Base-by-base conservation (phyloP, 768 basidiomycete genomes). In the Neoboletus brunneissimus region DNA sequence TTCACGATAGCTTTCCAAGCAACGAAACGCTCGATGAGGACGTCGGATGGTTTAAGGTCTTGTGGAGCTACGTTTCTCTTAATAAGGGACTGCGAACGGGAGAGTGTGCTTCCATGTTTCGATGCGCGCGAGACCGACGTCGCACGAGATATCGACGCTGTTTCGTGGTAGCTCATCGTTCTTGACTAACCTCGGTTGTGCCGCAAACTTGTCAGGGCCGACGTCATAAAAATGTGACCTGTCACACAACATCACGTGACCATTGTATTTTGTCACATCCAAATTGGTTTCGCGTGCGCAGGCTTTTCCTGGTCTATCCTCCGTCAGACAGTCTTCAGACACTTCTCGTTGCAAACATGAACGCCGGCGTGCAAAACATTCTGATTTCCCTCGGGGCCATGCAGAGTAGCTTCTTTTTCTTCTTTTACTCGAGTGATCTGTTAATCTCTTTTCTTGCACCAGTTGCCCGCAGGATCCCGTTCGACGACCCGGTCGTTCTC, bases 1-100 rank as follows among this genome's bases (percentile, higher is more conserved):
- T 95, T 96, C 48, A 96, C 92, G 65, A 98, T 96, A 50, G 85
- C 88, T 76, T 97, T 98, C 95, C 95, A 98, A 0, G 91, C 89
- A 9, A 88, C 81, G 67, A 94, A 94, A 29, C 91, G 87, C 72
- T 98, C 96, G 62, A 98, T 97, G 71, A 99, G 89, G 67, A 99
- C 84, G 73, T 99, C 96, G 11, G 91, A 92, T 0, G 95, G 95
- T 49, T 87, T 84, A 45, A 98, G 82, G 75, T 96, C 94, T 62
- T 93, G 86, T 0, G 91, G 86, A 4, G 91, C 87, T 57, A 92
- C 88, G 72, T 91, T 95, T 78, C 93, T 95, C 81, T 92, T 92
- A 79, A 98, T 93, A 66, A 98, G 84, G 4, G 87, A 88, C 72
- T 93, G 89, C 55, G 82, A 85, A 47, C 91, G 80, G 11, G 91